These are phyloP conservation scores for Chlorella sp. DNA, from an alignment of 139 green algal genomes.

Conservation along the genomic window DNA sequence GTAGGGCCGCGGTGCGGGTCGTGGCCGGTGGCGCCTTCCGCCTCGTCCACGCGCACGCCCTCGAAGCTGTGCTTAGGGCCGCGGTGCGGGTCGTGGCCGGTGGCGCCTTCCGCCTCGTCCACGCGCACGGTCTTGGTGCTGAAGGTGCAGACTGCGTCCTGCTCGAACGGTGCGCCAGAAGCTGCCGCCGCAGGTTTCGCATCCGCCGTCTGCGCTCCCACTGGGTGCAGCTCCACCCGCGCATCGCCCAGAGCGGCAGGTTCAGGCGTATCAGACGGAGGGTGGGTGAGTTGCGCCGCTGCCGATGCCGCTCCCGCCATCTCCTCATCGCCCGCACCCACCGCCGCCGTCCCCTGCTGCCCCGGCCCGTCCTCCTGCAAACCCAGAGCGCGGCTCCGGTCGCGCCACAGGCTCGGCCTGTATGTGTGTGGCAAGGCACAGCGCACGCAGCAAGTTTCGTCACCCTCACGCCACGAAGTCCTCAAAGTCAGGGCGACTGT, in stretches of 20 bases:
- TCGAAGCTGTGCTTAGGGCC: not conserved
- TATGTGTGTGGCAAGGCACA: not conserved
- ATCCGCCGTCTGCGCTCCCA: too few relatives aligned
- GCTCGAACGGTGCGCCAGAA: not conserved
- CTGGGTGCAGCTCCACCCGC: not conserved
- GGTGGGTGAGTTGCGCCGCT: not conserved
- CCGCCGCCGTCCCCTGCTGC: too few relatives aligned
- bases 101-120: not conserved
- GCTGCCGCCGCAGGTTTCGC: too few relatives aligned
- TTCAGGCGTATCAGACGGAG: not conserved
- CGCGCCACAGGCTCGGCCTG: conserved; percentile 1
- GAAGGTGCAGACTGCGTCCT: not conserved
- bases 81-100: not conserved
- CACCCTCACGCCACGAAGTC: not conserved
- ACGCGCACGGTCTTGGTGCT: not conserved
- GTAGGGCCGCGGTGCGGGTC: not conserved
- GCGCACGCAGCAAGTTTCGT: not conserved
- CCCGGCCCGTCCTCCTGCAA: too few relatives aligned
- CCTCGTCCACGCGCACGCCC: not conserved
- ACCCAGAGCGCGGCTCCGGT: too few relatives aligned
- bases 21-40: not conserved
- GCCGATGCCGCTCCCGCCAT: not conserved
- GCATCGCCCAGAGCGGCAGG: not conserved
- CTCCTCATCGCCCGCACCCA: not conserved
- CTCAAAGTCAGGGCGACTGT: not conserved